These are phyloP conservation scores for Ettlia oleoabundans DNA, from an alignment of 139 green algal species.

Conservation along the genomic window DNA sequence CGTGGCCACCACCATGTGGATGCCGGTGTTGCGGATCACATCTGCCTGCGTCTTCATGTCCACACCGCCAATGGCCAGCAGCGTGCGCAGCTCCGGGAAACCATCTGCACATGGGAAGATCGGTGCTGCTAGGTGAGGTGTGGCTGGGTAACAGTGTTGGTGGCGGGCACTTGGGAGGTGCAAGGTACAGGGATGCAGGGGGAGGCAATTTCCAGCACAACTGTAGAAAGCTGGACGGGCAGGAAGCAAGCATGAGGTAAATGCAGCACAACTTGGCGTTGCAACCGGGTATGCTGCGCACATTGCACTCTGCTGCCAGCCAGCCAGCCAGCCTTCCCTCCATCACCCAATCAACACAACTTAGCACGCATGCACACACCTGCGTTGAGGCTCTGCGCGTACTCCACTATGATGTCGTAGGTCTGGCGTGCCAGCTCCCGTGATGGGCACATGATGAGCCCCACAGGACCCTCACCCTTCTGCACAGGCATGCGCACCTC, in stretches of 20 bases:
- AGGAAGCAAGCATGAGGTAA: no score
- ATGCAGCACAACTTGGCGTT: no score
- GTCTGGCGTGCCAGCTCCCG: constrained; percentile 96
- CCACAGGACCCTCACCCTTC: constrained; percentile 88
- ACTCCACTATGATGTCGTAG: constrained; percentile 77
- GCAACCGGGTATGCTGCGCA: no score
- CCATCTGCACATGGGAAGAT: constrained; percentile 30
- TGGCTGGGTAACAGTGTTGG: background rate
- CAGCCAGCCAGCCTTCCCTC: no score
- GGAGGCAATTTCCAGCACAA: no score
- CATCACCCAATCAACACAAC: background rate
- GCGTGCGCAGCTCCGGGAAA: constrained; percentile 77
- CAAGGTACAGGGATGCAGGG: no score
- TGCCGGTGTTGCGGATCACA: constrained; percentile 59
- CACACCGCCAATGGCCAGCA: constrained; percentile 92
- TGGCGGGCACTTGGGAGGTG: background rate
- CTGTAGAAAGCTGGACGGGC: no score
- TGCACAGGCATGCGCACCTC: constrained; percentile 61
- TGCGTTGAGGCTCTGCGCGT: constrained; percentile 14
- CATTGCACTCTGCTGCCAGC: no score
- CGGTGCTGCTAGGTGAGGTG: constrained; percentile 22
- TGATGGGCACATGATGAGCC: constrained; percentile 93
- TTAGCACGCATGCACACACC: background rate
- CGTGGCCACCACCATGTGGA: constrained; percentile 94
- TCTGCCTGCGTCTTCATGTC: constrained; percentile 59